phyloP scores from a whole-genome alignment of 2,329 filamentous ascomycete species.

The Plectosphaerella cucumerina region DNA sequence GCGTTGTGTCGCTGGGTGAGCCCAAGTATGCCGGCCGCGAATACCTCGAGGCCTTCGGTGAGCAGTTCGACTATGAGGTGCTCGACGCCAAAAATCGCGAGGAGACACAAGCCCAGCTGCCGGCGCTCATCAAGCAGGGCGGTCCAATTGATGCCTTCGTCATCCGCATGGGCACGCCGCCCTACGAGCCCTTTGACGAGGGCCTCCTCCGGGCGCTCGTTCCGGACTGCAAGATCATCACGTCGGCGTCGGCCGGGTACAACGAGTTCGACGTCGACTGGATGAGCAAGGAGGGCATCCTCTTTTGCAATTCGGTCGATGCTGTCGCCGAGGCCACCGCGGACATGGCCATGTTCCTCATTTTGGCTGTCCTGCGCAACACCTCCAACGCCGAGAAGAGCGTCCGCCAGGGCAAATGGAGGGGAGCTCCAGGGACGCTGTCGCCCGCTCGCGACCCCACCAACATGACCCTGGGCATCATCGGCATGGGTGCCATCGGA shows the following conservation, averaged over 20 bases:
- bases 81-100: slow-evolving; percentile 30
- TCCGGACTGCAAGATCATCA: slow-evolving; percentile 39
- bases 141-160: slow-evolving; percentile 44
- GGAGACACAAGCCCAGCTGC: slow-evolving; percentile 29
- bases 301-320: slow-evolving; percentile 50
- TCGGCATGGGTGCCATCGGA: slow-evolving; percentile 45
- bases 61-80: slow-evolving; percentile 33
- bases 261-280: slow-evolving; percentile 41
- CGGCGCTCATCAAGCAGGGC: slow-evolving; percentile 24
- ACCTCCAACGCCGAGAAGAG: slow-evolving; percentile 32
- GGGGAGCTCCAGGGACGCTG: slow-evolving; percentile 16
- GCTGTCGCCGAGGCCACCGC: slow-evolving; percentile 50
- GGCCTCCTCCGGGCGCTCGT: slow-evolving; percentile 33
- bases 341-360: slow-evolving; percentile 38
- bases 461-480: slow-evolving; percentile 39
- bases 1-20: slow-evolving; percentile 35
- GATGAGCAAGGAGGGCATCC: slow-evolving; percentile 36
- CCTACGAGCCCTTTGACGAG: slow-evolving; percentile 45
- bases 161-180: slow-evolving; percentile 43
- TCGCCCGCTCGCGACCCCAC: slow-evolving; percentile 30
- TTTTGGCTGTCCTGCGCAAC: slow-evolving; percentile 36
- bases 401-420: slow-evolving; percentile 32
- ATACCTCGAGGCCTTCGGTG: slow-evolving; percentile 32
- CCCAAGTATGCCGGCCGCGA: slow-evolving; percentile 32
- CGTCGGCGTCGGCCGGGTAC: slow-evolving; percentile 42